Base-by-base conservation (phyloP, 2,329 filamentous ascomycete species). In the Epichloe uncinata region DNA sequence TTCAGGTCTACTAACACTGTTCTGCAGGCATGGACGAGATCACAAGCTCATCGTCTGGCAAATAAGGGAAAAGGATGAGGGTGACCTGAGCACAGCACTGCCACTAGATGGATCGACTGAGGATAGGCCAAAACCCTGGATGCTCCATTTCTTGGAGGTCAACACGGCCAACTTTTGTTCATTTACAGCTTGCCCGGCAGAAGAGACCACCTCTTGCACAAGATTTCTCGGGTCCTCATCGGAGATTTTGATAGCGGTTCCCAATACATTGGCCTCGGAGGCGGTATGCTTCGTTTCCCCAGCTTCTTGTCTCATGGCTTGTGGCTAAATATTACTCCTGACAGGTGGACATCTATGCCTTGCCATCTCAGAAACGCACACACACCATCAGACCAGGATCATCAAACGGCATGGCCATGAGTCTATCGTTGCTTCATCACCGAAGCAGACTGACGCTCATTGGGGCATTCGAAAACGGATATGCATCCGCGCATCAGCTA, bases 161-260 rank as follows among this genome's bases (percentile, higher is more conserved):
- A 96, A 96, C 61, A 88, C 91, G 1, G 78, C 97, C 69, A 98
- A 97, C 62, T 98, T 97, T 63, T 98, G 93, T 63, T 77, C 85
- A 2, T 95, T 95, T 63, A 75, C 84, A 2, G 74, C 76, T 53
- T 83, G 82, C 61, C 52, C 71, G 52, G 62, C 67, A 42, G 52
- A 53, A 7, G 58, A 65, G 6, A 54, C 63, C n/a, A 54, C 63
- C 16, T 54, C 55, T 7, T 33, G 44, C 38, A 36, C 48, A 56
- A 30, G 53, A 18, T 33, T 53, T 37, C 48, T 59, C 11, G 54
- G 59, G 4, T 49, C 57, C 2, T 54, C 56, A 3, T 60, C 68
- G 8, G 70, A 73, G 51, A 70, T 87, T 5, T 68, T 94, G 5
- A 64, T 96, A 45, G 89, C 88, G 0, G 86, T 93, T 1, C 90